Evolutionary conservation across 306 rosid genomes (phyloP), one percentile per base, ranked within the genome.

Genomic region (Prunus kanzakura): DNA sequence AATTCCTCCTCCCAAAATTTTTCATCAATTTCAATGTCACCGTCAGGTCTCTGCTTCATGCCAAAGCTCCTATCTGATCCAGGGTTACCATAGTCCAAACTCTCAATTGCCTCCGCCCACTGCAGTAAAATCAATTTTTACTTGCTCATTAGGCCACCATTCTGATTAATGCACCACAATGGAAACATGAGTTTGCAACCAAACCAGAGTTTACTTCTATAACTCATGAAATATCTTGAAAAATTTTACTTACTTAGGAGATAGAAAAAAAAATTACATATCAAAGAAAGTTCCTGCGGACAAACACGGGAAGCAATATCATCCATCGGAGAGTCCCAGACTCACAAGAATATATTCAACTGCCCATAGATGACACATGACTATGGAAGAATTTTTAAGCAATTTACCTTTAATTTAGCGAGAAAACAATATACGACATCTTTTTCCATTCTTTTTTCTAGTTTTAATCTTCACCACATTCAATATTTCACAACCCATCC

Each of bases 21-120:
- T 86, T 89, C 96, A 84, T 93, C 98, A 71, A 91, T 93, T 85
- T 93, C 98, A 52, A 93, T 88, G 84, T 91, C 98, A 79, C 98
- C 97, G 79, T 93, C 98, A 49, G 98, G 98, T 78, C 98, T 91
- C 85, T 90, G 97, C 86, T 87, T 91, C 98, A 93, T 91, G 84
- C 98, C 98, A 86, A 91, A 88, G 80, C 93, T 93, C 81, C 87
- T 88, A 32, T 88, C 94, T 66, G 97, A 93, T 64, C 97, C 97
- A 71, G 96, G 85, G 67, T 72, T 81, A 19, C 91, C 89, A 78
- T 32, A 82, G 75, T 87, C 96, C 89, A 93, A 87, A 66, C 84
- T 85, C 58, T 91, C 96, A 57, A 93, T 93, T 30, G 97, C 98
- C 11, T 84, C 92, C 73, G 97, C 96, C 98, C 98, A 93, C 98